Base-by-base conservation (phyloP, 2,329 filamentous ascomycete species). In the Trichoderma hamatum region DNA sequence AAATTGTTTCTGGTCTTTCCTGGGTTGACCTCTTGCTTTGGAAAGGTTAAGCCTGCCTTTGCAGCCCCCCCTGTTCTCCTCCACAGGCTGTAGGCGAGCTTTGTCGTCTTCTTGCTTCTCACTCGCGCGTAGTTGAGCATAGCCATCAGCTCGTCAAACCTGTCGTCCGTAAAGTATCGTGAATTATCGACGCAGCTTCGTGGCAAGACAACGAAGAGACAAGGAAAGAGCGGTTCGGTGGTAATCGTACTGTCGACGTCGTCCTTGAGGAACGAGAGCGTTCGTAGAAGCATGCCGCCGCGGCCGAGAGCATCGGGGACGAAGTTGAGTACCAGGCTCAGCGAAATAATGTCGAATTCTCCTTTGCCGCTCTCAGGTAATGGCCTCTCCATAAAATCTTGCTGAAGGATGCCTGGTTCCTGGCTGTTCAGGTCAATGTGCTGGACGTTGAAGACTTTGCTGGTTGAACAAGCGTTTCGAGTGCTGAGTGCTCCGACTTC, bases 321-420 rank as follows among this genome's bases (percentile, higher is more conserved):
- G 76, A 94, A 99, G 79, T 99, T 99, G 71, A 99, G 84, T 5
- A 99, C 96, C 65, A 99, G 83, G 10, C 94, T 97, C 28, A 99
- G 84, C 61, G 94, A 97, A 75, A 99, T 90, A 63, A 98, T 88
- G 77, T 99, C 93, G 77, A 98, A 98, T 26, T 83, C 83, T 51
- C 94, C 89, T 0, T 82, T 78, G 6, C 86, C 82, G 26, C 84
- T 78, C 5, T 76, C 77, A 0, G 95, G 95, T 3, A 95, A 79
- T 0, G 94, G 92, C 30, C 94, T 86, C 73, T 93, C 82, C 94
- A 99, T 97, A 76, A 99, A 98, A 78, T 99, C 93, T 77, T 97
- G 93, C 78, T 96, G 89, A 69, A 89, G 77, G 72, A 99, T 99
- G 0, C 89, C 90, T 1, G 90, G 84, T 58, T 90, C 90, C 76